A percentile compares a stretch with the other conserved stretches of the same genome.
Evolutionary conservation across 192 early-diverging fungal species (phyloP).

Genomic region (Geosiphon pyriformis): DNA sequence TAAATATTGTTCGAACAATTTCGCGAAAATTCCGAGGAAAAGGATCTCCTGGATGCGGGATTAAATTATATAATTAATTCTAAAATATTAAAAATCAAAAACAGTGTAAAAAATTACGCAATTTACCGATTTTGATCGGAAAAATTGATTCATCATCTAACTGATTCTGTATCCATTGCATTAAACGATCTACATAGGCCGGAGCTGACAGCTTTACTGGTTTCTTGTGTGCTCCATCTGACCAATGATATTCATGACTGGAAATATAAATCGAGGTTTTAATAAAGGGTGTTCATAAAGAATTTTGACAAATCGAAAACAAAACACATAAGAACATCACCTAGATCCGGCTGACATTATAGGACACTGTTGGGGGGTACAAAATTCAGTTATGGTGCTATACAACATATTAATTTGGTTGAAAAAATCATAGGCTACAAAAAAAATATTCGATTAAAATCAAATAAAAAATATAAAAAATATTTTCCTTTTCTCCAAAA

Average conservation of each 20-base stretch:
- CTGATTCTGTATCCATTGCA: conserved; percentile 77
- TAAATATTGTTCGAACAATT: conserved; percentile 70
- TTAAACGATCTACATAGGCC: conserved; percentile 82
- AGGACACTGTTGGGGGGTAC: conserved; percentile 83
- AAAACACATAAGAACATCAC: conserved; percentile 24
- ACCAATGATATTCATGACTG: conserved; percentile 84
- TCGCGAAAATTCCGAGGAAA: conserved; percentile 72
- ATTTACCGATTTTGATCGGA: conserved; percentile 71
- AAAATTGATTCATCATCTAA: conserved; percentile 86
- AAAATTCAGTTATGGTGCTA: conserved; percentile 78
- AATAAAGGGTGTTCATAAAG: too few relatives aligned
- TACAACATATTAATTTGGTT: conserved; percentile 96
- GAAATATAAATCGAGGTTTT: too few relatives aligned
- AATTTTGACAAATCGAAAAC: too few relatives aligned
- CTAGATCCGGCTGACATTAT: conserved; percentile 85
- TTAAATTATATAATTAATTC: neutral
- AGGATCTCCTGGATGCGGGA: conserved; percentile 35
- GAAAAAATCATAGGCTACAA: conserved; percentile 84
- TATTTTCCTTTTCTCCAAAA: neutral
- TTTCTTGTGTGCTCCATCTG: conserved; percentile 75
- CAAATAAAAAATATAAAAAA: neutral
- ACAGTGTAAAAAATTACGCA: neutral
- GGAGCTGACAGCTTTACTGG: conserved; percentile 84
- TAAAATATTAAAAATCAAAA: conserved; percentile 18
- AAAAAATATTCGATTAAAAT: too few relatives aligned